Base-by-base conservation (phyloP, 352 stramenopile species). In the Phytophthora citricola region DNA sequence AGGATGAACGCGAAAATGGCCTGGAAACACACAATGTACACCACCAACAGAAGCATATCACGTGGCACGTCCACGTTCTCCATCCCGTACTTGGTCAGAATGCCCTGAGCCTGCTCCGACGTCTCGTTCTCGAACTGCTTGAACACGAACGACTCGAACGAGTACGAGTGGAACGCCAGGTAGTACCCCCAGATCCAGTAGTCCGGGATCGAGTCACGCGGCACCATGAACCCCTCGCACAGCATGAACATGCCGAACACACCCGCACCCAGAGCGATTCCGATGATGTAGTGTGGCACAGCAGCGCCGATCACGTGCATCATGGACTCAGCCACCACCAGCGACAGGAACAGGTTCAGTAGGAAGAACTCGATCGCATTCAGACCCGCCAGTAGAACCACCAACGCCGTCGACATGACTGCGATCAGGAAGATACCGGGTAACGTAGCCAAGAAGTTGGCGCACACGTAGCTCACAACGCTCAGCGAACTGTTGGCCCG, bases 211-310 rank as follows among this genome's bases (percentile, higher is more conserved):
- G 17, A 20, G 17, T 20, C 17, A 20, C 17, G 17, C 17, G 17
- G 17, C 17, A 20, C 17, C 17, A 20, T 20, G 17, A 20, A 20
- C 17, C 17, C 17, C 17, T 20, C 17, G 17, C 17, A 20, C 17
- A 20, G 17, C 17, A 20, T 20, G 17, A 20, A 20, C 17, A 20
- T 20, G 17, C 17, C 17, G 17, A 20, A 20, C 17, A 20, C 17
- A 20, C 17, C 17, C 17, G 17, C 17, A 20, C 17, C 17, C 17
- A 20, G 17, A 20, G 17, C 17, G 17, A 20, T 20, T 20, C 84
- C 89, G 38, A 91, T 90, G 60, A 95, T 93, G 58, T 92, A 90
- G 47, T 95, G 81, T 12, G 87, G 83, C 27, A 89, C 83, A 2
- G 83, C 65, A 43, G 85, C 80, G 2, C 81, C 82, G 39, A 96